Percentiles rank a stretch among this genome's conserved stretches.
Evolutionary conservation across 192 early-diverging fungal genomes (phyloP).

Genomic region (Podila epigama): DNA sequence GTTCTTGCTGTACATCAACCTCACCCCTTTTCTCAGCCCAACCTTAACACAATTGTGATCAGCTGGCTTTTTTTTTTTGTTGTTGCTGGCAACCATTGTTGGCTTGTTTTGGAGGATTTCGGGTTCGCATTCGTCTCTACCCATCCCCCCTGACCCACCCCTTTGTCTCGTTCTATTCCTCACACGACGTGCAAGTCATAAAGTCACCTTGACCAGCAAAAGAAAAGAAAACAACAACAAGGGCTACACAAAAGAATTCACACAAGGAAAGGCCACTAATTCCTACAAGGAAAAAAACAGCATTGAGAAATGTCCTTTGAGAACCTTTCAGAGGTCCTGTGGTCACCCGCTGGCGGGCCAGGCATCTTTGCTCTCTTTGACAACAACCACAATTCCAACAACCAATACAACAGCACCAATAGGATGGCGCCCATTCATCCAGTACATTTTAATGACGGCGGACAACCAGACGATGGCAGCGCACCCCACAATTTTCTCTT

Average conservation of each 20-base stretch:
- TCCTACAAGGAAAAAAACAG: too few relatives aligned
- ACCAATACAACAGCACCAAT: neutral
- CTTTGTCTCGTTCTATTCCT: neutral
- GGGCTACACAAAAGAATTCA: neutral
- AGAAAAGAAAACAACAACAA: too few relatives aligned
- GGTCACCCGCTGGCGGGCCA: conserved; percentile 33
- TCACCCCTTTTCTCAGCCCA: too few relatives aligned
- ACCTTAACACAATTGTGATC: too few relatives aligned
- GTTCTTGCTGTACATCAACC: too few relatives aligned
- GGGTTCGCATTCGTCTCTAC: neutral
- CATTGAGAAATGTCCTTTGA: conserved; percentile 43
- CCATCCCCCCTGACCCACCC: neutral
- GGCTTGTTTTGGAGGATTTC: too few relatives aligned
- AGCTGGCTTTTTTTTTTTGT: too few relatives aligned
- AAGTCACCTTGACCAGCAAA: too few relatives aligned
- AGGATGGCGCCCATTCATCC: neutral
- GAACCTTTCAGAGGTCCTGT: conserved; percentile 46
- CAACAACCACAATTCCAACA: neutral
- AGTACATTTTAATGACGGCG: too few relatives aligned
- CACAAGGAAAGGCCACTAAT: neutral
- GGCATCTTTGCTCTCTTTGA: conserved; percentile 37
- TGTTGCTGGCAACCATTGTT: too few relatives aligned
- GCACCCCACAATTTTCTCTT: conserved; percentile 38
- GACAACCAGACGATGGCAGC: neutral
- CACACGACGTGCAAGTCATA: too few relatives aligned